Evolutionary conservation across 495 filamentous ascomycete genomes (phyloP), one percentile per base, ranked within the genome.

Genomic region (Penicillium maclennaniae): DNA sequence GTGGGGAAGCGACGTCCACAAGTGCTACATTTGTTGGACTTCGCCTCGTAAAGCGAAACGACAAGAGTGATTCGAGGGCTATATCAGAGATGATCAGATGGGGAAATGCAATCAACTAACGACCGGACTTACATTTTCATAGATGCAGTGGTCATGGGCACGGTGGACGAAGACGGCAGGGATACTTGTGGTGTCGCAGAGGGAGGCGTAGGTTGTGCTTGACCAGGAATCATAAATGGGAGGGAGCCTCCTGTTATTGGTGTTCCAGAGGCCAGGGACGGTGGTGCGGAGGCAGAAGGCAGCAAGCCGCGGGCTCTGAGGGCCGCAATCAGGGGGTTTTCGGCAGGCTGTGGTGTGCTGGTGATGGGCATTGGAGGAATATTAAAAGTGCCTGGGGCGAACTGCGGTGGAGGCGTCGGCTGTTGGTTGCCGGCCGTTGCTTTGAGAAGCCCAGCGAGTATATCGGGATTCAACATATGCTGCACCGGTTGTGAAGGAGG

Each of bases 1-100:
- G 82, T 77, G 28, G 77, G 75, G 65, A 97, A 98, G 5, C 93
- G 86, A 31, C 90, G 84, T 45, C 92, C 93, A 73, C 93, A 98
- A 36, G 92, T 92, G 21, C 83, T 86, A 67, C 93, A 98, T 54
- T 89, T 84, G 51, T 91, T 88, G 6, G 92, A 87, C 36, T 86
- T 79, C 34, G 84, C 76, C 53, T 90, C 89, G 67, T 93, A 91
- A 6, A 97, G 79, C 31, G 75, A 77, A 36, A 82, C 73, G 14
- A 95, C 75, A 20, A 96, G 73, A 58, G 89, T 74, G 15, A 83
- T 83, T 41, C 88, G 89, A 60, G 85, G 87, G 61, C 87, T 93
- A 73, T 38, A 38, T 53, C 59, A 71, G 55, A 21, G 37, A 15
- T 3, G 1, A 28, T 72, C 61, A 43, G 65, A 58, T 58, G 60